A percentile compares a stretch with the other conserved stretches of the same genome.
These are phyloP conservation scores for Ceratocystis ficicola DNA, from an alignment of 2,329 filamentous ascomycete species.

Conservation along the genomic window DNA sequence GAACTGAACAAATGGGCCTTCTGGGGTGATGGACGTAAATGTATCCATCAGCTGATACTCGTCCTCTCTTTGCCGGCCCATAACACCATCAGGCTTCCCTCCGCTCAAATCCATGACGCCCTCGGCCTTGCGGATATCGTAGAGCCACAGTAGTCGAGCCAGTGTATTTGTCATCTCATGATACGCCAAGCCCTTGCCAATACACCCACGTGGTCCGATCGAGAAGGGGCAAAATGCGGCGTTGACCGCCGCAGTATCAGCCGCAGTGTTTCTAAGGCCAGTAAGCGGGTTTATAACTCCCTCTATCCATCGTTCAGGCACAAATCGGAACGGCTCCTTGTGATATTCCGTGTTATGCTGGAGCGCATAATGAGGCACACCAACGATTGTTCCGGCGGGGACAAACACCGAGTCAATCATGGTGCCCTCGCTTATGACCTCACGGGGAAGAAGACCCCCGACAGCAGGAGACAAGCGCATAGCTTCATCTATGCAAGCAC, in stretches of 20 bases:
- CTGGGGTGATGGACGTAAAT: constrained; percentile 57
- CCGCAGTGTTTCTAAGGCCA: constrained; percentile 35
- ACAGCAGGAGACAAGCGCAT: constrained; percentile 52
- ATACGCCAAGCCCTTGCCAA: constrained; percentile 58
- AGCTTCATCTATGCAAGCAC: constrained; percentile 52
- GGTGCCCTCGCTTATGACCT: constrained; percentile 44
- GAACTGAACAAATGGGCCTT: constrained; percentile 58
- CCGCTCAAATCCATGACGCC: constrained; percentile 36
- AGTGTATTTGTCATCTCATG: constrained; percentile 53
- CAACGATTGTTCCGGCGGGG: constrained; percentile 50
- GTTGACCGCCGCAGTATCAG: constrained; percentile 44
- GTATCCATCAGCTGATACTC: constrained; percentile 63
- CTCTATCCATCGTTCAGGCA: constrained; percentile 54
- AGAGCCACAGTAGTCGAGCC: constrained; percentile 48
- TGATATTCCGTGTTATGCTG: constrained; percentile 56
- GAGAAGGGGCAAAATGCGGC: constrained; percentile 65
- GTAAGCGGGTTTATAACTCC: constrained; percentile 33
- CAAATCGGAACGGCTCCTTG: constrained; percentile 44
- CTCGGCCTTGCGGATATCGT: constrained; percentile 44
- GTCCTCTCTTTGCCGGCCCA: constrained; percentile 40
- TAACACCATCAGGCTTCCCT: constrained; percentile 39
- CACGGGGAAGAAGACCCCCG: constrained; percentile 47
- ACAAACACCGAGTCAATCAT: constrained; percentile 42
- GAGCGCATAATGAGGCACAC: constrained; percentile 54
- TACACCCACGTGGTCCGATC: constrained; percentile 57